Conservation (phyloP, 108 stramenopile genomes). For the Discostella stelligeroides region DNA sequence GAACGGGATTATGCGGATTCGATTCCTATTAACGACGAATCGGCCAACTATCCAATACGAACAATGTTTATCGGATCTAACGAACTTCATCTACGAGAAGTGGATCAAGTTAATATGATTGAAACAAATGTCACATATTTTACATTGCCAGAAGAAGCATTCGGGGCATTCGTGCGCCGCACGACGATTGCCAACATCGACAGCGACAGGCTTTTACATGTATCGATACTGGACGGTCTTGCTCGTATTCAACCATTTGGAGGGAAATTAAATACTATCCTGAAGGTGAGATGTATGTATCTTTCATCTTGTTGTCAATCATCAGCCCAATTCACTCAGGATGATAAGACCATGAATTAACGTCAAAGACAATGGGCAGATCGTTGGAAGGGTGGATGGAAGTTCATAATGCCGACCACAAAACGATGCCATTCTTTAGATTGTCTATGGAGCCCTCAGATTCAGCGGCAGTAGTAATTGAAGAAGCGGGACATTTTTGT, state of each 20-base stretch:
- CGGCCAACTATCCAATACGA: constrained; percentile 15
- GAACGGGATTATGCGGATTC: constrained; percentile 41
- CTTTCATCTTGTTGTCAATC: no score
- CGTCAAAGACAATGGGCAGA: constrained; percentile 87
- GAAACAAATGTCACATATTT: constrained; percentile 86
- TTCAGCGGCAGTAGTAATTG: constrained; percentile 84
- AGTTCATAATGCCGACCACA: constrained; percentile 89
- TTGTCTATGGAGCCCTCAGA: constrained; percentile 90
- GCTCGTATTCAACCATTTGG: constrained; percentile 89
- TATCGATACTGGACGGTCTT: constrained; percentile 87
- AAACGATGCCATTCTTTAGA: constrained; percentile 91
- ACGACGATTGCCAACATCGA: constrained; percentile 87
- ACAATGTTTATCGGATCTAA: constrained; percentile 92
- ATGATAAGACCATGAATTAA: no score
- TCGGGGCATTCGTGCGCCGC: constrained; percentile 82
- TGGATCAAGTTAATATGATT: constrained; percentile 72
- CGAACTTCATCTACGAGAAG: constrained; percentile 89
- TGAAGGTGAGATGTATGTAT: constrained; percentile 52
- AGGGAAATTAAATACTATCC: constrained; percentile 72
- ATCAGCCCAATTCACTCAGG: no score
- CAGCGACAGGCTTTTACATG: constrained; percentile 46
- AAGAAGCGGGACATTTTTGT: constrained; percentile 91
- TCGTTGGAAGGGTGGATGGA: constrained; percentile 97
- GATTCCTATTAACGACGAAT: constrained; percentile 58
- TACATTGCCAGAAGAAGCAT: constrained; percentile 87